Conservation (phyloP, 2,329 filamentous ascomycete genomes). For the Bretziella fagacearum region DNA sequence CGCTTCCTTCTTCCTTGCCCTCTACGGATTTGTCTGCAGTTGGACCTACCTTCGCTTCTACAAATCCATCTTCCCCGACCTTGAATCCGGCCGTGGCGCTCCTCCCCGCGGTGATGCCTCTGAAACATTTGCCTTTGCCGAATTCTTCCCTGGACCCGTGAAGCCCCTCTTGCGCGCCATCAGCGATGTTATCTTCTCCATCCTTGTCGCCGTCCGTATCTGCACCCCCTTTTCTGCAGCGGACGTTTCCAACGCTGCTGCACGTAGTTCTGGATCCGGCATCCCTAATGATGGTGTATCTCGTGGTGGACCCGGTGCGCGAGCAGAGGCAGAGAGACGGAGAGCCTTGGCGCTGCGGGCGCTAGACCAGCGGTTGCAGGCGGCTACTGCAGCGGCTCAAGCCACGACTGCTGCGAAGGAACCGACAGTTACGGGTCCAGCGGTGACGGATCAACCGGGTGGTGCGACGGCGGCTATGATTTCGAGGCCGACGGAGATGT, state of each 20-base stretch:
- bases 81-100: constrained; percentile 39
- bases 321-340: constrained; percentile 81
- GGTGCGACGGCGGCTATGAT: constrained; percentile 42
- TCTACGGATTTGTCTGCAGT: constrained; percentile 68
- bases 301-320: constrained; percentile 46
- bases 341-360: constrained; percentile 80
- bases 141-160: constrained; percentile 77
- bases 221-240: constrained; percentile 74
- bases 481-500: constrained; percentile 35
- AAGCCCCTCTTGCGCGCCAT: constrained; percentile 62
- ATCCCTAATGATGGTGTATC: constrained; percentile 36
- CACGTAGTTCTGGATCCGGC: constrained; percentile 39
- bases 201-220: constrained; percentile 57
- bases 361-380: constrained; percentile 76
- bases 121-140: constrained; percentile 89
- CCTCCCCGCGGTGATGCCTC: constrained; percentile 67
- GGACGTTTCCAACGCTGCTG: constrained; percentile 59
- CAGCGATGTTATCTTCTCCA: constrained; percentile 56
- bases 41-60: constrained; percentile 97
- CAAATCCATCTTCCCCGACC: constrained; percentile 56
- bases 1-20: constrained; percentile 61
- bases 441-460: constrained; percentile 39
- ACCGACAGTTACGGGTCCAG: constrained; percentile 29
- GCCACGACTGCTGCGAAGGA: constrained; percentile 22
- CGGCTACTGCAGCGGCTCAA: constrained; percentile 44